Evolutionary conservation across 1,284 basidiomycete genomes (phyloP).

Genomic region (Erythrobasidium hasegawianum): DNA sequence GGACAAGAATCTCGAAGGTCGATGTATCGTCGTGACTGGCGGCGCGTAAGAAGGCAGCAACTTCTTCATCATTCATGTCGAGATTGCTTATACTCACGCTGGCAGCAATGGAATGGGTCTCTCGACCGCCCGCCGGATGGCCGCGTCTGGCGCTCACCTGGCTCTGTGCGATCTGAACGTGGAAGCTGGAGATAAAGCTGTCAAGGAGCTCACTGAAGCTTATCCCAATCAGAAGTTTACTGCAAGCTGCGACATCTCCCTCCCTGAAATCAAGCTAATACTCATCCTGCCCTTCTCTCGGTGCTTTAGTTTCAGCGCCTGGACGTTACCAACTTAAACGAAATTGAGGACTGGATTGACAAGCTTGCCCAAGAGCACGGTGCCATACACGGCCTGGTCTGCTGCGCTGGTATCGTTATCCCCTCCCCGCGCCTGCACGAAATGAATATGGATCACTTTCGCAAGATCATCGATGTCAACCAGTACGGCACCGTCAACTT

Average conservation of each 20-base stretch:
- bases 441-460: constrained; percentile 25
- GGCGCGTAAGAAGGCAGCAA: neutral
- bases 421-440: constrained; percentile 29
- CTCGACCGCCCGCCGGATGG: constrained; percentile 12
- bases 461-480: constrained; percentile 31
- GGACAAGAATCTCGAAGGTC: neutral
- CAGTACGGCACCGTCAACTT: constrained; percentile 19
- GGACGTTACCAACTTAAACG: constrained; percentile 22
- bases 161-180: constrained; percentile 26
- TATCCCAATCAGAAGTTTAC: constrained; percentile 9
- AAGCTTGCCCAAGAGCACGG: constrained; percentile 9
- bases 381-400: constrained; percentile 13
- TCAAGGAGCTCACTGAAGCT: constrained; percentile 1
- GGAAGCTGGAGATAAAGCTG: constrained; percentile 11
- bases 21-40: neutral
- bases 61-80: neutral
- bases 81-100: neutral
- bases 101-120: constrained; percentile 34
- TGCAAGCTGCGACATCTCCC: constrained; percentile 3
- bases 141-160: constrained; percentile 27
- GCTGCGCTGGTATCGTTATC: constrained; percentile 26
- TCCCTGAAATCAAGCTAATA: neutral
- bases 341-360: constrained; percentile 18
- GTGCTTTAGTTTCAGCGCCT: constrained; percentile 31
- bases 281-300: neutral